Base-by-base conservation (phyloP, 805 yeast species). In the Cyberlindnera misumaiensis region DNA sequence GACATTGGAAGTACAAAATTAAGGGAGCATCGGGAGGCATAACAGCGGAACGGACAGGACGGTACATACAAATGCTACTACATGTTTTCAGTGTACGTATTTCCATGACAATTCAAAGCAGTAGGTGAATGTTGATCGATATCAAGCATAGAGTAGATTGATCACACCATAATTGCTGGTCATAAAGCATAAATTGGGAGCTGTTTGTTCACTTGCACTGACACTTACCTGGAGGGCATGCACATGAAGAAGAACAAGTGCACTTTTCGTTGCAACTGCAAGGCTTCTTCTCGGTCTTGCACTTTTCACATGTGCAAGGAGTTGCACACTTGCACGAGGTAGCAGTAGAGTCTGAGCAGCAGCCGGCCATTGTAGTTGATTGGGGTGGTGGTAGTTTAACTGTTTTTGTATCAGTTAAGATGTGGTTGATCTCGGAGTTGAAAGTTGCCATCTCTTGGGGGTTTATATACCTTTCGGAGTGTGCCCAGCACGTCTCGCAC, bases 311-410 rank as follows among this genome's bases (percentile, higher is more conserved):
- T 22, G 13, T 16, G 28, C 35, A 33, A 9, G 13, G 16, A 17
- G 34, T 9, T 5, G 35, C 36, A 20, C 38, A 34, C 11, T 28
- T 11, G 32, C 38, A 39, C 13, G 37, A 28, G 12, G 24, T 10
- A 18, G 25, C 14, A 13, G 20, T 25, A 11, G 34, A 11, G 17
- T 20, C 14, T 27, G n/a, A 29, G 25, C 34, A 30, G 30, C 30
- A 39, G 38, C 38, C 24, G 35, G 30, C 38, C 37, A 38, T 32
- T 38, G 36, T 38, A 22, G 14, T 24, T n/a, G 14, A 15, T 24
- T 33, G 11, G 20, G n/a, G n/a, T n/a, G n/a, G n/a, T n/a, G n/a
- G n/a, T n/a, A n/a, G n/a, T n/a, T n/a, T n/a, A n/a, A n/a, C n/a
- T n/a, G n/a, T n/a, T n/a, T 33, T 24, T 20, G 24, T 20, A 8